Evolutionary conservation across 257 asterid genomes (phyloP).

Genomic region (Gentiana straminea): DNA sequence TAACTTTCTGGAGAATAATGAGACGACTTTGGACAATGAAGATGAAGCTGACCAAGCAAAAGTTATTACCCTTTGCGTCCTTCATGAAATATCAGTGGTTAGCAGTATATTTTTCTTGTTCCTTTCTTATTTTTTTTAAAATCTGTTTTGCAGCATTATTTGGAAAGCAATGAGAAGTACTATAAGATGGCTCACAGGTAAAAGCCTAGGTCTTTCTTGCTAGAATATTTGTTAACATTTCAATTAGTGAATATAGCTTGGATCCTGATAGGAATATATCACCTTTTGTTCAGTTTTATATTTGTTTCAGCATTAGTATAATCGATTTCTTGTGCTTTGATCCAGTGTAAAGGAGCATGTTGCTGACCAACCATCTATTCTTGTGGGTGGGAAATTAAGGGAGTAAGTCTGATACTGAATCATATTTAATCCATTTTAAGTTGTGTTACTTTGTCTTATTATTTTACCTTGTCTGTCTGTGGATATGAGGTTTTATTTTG

Average conservation of each 20-base stretch:
- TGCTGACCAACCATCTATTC: slow-evolving; percentile 62
- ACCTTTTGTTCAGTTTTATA: background rate
- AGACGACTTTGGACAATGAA: slow-evolving; percentile 49
- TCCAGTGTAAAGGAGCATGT: slow-evolving; percentile 83
- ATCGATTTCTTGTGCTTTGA: slow-evolving; percentile 3
- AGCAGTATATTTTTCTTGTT: slow-evolving; percentile 7
- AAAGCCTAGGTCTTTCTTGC: slow-evolving; percentile 11
- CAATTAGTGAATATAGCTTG: background rate
- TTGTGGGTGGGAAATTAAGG: slow-evolving; percentile 85
- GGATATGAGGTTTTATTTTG: slow-evolving; percentile 6
- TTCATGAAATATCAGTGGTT: slow-evolving; percentile 4
- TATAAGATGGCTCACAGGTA: slow-evolving; percentile 99
- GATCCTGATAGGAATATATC: background rate
- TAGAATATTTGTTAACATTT: slow-evolving; percentile 8
- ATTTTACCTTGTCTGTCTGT: background rate
- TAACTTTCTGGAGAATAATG: slow-evolving; percentile 50
- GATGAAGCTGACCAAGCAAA: slow-evolving; percentile 97
- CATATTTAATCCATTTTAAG: background rate
- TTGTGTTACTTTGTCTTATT: background rate
- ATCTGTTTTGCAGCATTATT: slow-evolving; percentile 71
- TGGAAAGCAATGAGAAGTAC: slow-evolving; percentile 99
- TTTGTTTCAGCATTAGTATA: background rate
- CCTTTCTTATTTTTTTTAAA: slow-evolving; percentile 13
- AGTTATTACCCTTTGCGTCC: slow-evolving; percentile 30
- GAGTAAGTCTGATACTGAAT: slow-evolving; percentile 48